Conservation (phyloP, 306 rosid genomes). For the Cicer pinnatifidum region DNA sequence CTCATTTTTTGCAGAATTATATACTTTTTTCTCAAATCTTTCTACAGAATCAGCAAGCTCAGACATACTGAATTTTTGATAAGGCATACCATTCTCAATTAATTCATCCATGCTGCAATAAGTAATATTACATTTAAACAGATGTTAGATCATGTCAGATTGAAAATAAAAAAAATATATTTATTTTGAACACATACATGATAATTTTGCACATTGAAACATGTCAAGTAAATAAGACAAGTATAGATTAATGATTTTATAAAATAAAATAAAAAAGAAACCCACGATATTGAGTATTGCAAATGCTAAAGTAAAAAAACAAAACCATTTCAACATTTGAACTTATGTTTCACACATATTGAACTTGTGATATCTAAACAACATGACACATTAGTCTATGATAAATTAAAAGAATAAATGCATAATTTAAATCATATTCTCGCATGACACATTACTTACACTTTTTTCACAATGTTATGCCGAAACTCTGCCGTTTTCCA, state of each 20-base stretch:
- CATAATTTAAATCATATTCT: neutral
- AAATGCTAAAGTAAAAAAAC: neutral
- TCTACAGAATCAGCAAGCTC: neutral
- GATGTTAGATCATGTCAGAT: neutral
- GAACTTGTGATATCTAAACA: neutral
- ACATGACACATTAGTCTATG: neutral
- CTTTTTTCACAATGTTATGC: neutral
- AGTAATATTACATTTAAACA: conserved; percentile 35
- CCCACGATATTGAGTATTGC: neutral
- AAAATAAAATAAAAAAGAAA: neutral
- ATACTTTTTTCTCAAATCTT: neutral
- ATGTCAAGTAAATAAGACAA: neutral
- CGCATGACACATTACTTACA: conserved; percentile 37
- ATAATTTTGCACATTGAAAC: neutral
- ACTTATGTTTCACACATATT: neutral
- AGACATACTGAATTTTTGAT: neutral
- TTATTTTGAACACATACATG: neutral
- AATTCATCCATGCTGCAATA: neutral
- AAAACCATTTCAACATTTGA: neutral
- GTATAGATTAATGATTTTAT: neutral
- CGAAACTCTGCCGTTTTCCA: conserved; percentile 42
- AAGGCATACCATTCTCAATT: neutral
- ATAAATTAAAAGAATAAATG: conserved; percentile 21
- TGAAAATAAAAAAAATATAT: neutral
- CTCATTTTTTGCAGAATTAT: conserved; percentile 30